Evolutionary conservation across 805 yeast genomes (phyloP).

Genomic region (Saccharomyces cerevisiae): DNA sequence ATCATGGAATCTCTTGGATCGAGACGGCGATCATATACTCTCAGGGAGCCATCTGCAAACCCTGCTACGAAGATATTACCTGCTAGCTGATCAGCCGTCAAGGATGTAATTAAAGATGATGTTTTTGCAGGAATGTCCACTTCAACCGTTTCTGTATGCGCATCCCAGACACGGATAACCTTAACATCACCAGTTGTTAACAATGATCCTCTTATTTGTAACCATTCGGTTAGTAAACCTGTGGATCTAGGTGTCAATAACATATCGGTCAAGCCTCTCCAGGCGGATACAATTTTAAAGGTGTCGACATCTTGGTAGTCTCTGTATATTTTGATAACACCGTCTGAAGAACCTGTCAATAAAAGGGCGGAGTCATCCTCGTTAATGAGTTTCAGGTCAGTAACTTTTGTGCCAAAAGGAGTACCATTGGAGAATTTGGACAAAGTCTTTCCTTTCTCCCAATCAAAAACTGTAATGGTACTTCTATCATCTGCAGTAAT

Average conservation of each 20-base stretch:
- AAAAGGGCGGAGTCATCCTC: constrained; percentile 87
- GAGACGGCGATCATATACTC: constrained; percentile 85
- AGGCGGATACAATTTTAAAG: constrained; percentile 66
- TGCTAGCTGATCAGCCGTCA: constrained; percentile 92
- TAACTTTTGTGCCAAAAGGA: constrained; percentile 79
- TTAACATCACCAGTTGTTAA: constrained; percentile 93
- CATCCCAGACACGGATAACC: constrained; percentile 91
- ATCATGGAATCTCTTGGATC: constrained; percentile 83
- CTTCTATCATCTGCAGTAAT: constrained; percentile 79
- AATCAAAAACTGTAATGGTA: constrained; percentile 78
- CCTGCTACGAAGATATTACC: constrained; percentile 89
- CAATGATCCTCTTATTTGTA: constrained; percentile 85
- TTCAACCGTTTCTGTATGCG: constrained; percentile 81
- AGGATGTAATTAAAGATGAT: constrained; percentile 74
- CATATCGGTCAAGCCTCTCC: constrained; percentile 89
- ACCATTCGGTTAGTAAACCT: constrained; percentile 91
- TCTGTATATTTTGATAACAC: constrained; percentile 80
- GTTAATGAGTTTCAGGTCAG: constrained; percentile 77
- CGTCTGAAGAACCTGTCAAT: constrained; percentile 87
- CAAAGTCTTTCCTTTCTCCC: constrained; percentile 54
- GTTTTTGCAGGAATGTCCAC: constrained; percentile 88
- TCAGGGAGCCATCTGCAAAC: constrained; percentile 78
- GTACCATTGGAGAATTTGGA: constrained; percentile 74
- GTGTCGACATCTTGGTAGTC: constrained; percentile 52
- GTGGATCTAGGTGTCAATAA: constrained; percentile 71